phyloP scores from a whole-genome alignment of 768 basidiomycete genomes.

The Leucocoprinus leucothites region DNA sequence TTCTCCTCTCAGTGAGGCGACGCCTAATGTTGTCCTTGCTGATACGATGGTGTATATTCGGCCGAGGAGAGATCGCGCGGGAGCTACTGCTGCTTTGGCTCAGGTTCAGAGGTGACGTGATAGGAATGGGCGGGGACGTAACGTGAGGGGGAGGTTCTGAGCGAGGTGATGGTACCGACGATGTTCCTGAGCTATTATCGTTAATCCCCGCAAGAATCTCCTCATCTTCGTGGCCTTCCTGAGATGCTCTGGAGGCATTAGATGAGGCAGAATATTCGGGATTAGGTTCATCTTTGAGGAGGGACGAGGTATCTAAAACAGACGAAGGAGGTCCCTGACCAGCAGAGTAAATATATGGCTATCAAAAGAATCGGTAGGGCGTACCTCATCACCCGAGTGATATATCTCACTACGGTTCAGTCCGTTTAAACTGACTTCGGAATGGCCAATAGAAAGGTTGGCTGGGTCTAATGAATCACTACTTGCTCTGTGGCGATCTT shows the following conservation, averaged over 20 bases:
- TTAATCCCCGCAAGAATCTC: conserved; percentile 1
- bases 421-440: conserved; percentile 23
- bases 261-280: neutral
- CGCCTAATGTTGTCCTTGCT: conserved; percentile 52
- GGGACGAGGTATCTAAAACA: neutral
- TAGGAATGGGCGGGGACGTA: conserved; percentile 2
- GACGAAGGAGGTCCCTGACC: conserved; percentile 7
- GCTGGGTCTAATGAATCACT: conserved; percentile 25
- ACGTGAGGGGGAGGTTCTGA: neutral
- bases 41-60: conserved; percentile 39
- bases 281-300: conserved; percentile 2
- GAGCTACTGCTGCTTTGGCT: conserved; percentile 8
- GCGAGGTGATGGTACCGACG: neutral
- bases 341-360: neutral
- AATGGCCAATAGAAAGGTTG: conserved; percentile 27
- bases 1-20: conserved; percentile 42
- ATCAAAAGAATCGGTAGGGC: neutral
- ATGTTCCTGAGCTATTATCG: neutral
- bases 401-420: conserved; percentile 6
- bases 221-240: conserved; percentile 6
- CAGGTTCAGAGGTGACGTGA: conserved; percentile 12
- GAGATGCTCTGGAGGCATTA: neutral
- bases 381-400: conserved; percentile 9
- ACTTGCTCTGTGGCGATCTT: conserved; percentile 16
- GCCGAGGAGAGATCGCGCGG: conserved; percentile 14